These are phyloP conservation scores for California macrophylla DNA, from an alignment of 441 rosid genomes.

Conservation along the genomic window DNA sequence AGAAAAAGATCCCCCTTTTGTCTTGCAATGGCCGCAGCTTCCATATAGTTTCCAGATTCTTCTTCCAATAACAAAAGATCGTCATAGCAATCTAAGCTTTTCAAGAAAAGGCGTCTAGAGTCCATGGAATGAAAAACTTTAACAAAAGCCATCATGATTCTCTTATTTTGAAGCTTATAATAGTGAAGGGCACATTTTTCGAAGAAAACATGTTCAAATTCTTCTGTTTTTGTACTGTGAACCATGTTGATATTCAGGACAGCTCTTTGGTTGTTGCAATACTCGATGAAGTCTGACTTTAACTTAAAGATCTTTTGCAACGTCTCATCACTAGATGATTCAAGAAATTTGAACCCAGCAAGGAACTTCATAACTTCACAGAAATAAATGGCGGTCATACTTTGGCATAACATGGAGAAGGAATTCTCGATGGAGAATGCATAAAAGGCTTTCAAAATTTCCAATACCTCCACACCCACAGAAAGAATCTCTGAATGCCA, in stretches of 20 bases:
- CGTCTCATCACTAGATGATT: not conserved
- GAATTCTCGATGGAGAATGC: slow-evolving; percentile 8
- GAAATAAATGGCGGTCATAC: slow-evolving; percentile 20
- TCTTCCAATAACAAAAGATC: slow-evolving; percentile 40
- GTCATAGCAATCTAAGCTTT: slow-evolving; percentile 24
- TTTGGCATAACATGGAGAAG: slow-evolving; percentile 20
- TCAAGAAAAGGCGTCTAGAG: slow-evolving; percentile 26
- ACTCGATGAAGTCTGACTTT: slow-evolving; percentile 22
- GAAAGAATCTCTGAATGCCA: slow-evolving; percentile 34
- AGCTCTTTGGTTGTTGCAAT: slow-evolving; percentile 25
- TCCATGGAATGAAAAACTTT: slow-evolving; percentile 23
- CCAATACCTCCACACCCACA: slow-evolving; percentile 33
- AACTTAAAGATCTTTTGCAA: not conserved
- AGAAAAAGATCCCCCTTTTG: slow-evolving; percentile 29
- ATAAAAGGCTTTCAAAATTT: slow-evolving; percentile 23
- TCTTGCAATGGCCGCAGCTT: slow-evolving; percentile 42
- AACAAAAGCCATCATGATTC: slow-evolving; percentile 37
- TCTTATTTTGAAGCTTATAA: slow-evolving; percentile 21
- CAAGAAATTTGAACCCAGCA: slow-evolving; percentile 17
- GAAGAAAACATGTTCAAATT: slow-evolving; percentile 31
- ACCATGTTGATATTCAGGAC: slow-evolving; percentile 4
- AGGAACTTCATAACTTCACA: slow-evolving; percentile 30
- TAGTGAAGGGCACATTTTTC: slow-evolving; percentile 32
- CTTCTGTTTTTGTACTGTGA: slow-evolving; percentile 20
- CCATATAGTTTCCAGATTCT: slow-evolving; percentile 33